Base-by-base conservation (phyloP, 2,329 filamentous ascomycete species). In the Corinectria fuckeliana region DNA sequence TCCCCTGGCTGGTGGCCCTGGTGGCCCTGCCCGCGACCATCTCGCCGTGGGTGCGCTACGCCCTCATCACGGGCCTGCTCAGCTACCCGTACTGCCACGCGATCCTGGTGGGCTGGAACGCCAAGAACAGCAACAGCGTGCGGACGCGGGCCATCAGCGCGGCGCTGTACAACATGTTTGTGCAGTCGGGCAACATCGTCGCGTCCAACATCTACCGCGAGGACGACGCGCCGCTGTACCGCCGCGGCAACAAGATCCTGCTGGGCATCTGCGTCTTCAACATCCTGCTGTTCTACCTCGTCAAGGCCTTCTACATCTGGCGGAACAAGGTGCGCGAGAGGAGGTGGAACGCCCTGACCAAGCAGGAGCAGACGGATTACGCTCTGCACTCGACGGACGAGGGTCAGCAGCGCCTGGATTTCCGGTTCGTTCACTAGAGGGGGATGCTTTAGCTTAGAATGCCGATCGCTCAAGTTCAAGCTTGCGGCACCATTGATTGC, bases 111-210 rank as follows among this genome's bases (percentile, higher is more conserved):
- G 84, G 81, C 0, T 83, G 86, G 73, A 87, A 82, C 2, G 86
- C 84, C 3, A 81, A 85, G 50, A 90, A 89, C 67, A 82, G 85
- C 1, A 85, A 86, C 25, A 81, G 82, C 2, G 87, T 90, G 1
- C 80, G 86, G 2, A 89, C 86, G 0, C 76, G 88, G 3, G 85
- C 87, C 1, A 84, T 90, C 10, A 83, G 83, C 0, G 81, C 82
- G 0, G 86, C 85, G 0, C 62, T 88, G 8, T 89, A 89, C 75
- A 89, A 89, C 67, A 83, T 83, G 79, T 76, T 75, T 16, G 78
- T 82, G 0, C 81, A 83, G 57, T 74, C 77, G 0, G 74, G 75
- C 21, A 77, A 72, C 45, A 80, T 82, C 48, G 76, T 79, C 26
- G 70, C 75, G 0, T 77, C 77, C 4, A 81, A 81, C 21, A 75